Evolutionary conservation across 2,329 filamentous ascomycete species (phyloP).

Genomic region (Ophiognomonia clavigignenti-juglandacearum): DNA sequence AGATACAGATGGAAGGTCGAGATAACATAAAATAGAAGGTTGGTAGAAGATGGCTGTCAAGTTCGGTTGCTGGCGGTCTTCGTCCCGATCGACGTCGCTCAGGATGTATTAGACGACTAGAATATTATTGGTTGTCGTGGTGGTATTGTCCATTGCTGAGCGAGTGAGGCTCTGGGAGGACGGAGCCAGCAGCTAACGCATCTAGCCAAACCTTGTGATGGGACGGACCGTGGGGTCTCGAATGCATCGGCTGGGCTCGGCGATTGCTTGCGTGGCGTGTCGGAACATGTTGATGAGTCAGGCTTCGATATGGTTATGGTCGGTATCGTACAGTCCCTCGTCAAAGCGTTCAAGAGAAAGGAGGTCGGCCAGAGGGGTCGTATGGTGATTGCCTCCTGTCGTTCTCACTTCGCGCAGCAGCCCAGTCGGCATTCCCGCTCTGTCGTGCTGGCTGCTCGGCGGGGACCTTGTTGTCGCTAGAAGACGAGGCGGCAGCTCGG

Average conservation of each 20-base stretch:
- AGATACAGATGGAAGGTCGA: slow-evolving; percentile 11
- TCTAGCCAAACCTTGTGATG: no score
- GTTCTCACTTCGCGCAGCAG: slow-evolving; percentile 31
- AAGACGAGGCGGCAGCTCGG: slow-evolving; percentile 17
- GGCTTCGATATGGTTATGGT: background rate
- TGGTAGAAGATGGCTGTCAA: background rate
- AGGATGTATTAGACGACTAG: slow-evolving; percentile 10
- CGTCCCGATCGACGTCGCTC: no score
- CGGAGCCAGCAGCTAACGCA: no score
- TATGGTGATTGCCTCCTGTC: slow-evolving; percentile 21
- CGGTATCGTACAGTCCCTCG: background rate
- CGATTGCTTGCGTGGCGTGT: background rate
- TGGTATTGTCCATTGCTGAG: no score
- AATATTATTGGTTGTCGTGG: slow-evolving; percentile 4
- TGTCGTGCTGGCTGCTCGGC: slow-evolving; percentile 49
- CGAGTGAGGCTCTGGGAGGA: no score
- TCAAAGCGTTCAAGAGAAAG: slow-evolving; percentile 9
- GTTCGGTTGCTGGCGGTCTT: no score
- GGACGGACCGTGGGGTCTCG: no score
- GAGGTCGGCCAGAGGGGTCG: slow-evolving; percentile 18
- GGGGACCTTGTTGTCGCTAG: slow-evolving; percentile 56
- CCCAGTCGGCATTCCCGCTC: slow-evolving; percentile 32
- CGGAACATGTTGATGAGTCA: background rate
- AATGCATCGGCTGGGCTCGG: background rate
- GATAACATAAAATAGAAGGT: background rate